phyloP scores from a whole-genome alignment of 108 stramenopile species.

The Nitzschia inconspicua region DNA sequence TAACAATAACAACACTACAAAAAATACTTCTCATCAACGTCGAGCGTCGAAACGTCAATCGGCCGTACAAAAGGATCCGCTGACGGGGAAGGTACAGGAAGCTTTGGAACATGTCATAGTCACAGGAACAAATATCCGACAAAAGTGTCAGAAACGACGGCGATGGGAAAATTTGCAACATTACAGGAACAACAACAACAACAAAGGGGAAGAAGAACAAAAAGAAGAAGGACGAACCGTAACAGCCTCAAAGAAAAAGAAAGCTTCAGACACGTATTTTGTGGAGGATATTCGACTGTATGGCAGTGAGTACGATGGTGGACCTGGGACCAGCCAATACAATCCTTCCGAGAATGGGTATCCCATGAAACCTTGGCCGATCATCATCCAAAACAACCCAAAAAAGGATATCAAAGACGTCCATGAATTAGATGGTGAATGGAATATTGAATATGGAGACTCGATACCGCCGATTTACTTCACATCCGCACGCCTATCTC shows the following conservation, averaged over 20 bases:
- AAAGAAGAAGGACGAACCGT: neutral
- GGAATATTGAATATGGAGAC: conserved; percentile 35
- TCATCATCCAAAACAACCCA: neutral
- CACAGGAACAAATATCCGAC: conserved; percentile 7
- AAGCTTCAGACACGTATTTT: neutral
- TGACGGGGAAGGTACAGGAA: conserved; percentile 7
- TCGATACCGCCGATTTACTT: conserved; percentile 26
- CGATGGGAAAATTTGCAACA: neutral
- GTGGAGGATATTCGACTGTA: conserved; percentile 30
- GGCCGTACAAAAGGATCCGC: no score
- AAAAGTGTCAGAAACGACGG: conserved; percentile 6
- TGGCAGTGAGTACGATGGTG: neutral
- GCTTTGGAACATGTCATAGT: conserved; percentile 27
- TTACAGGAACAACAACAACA: neutral
- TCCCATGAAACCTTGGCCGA: conserved; percentile 12
- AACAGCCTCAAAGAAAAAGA: neutral
- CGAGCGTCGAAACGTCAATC: no score
- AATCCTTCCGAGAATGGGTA: neutral
- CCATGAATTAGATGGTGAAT: conserved; percentile 16
- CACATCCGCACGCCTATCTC: conserved; percentile 19
- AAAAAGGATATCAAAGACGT: neutral
- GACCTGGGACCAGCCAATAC: neutral
- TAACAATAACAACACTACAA: no score
- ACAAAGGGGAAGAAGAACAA: neutral
- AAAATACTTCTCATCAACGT: no score